These are phyloP conservation scores for Porcisia hertigi DNA, from an alignment of 208 protist species.

Conservation along the genomic window DNA sequence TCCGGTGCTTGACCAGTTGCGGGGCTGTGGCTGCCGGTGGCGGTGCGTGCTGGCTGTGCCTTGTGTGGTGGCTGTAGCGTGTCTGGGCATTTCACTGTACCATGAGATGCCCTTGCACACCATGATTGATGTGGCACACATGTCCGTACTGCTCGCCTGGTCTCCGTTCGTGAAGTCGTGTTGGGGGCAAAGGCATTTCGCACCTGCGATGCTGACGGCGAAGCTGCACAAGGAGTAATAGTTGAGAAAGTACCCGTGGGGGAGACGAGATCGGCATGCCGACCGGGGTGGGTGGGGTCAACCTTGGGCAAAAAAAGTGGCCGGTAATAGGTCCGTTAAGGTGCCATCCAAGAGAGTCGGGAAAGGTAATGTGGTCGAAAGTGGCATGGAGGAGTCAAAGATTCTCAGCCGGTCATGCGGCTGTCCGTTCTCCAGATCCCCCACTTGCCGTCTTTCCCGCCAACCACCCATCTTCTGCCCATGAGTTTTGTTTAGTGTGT, in stretches of 20 bases:
- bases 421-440: too few species aligned
- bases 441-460: too few species aligned
- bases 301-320: too few species aligned
- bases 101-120: conserved; percentile 14
- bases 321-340: neutral
- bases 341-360: neutral
- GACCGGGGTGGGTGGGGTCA: neutral
- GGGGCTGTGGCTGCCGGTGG: conserved; percentile 36
- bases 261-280: neutral
- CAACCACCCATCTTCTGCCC: neutral
- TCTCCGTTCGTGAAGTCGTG: conserved; percentile 35
- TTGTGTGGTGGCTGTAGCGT: conserved; percentile 22
- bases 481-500: too few species aligned
- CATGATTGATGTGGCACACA: conserved; percentile 27
- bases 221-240: conserved; percentile 47
- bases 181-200: conserved; percentile 36
- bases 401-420: too few species aligned
- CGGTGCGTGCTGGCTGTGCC: conserved; percentile 42
- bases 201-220: conserved; percentile 12
- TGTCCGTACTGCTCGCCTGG: conserved; percentile 25
- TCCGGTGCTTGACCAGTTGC: conserved; percentile 57
- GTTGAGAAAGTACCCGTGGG: neutral
- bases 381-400: too few species aligned
- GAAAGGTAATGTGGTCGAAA: neutral
- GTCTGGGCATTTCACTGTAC: conserved; percentile 25